A percentile compares a stretch with the other conserved stretches of the same genome.
Evolutionary conservation across 1,284 basidiomycete genomes (phyloP).

Genomic region (Irpex lacteus): DNA sequence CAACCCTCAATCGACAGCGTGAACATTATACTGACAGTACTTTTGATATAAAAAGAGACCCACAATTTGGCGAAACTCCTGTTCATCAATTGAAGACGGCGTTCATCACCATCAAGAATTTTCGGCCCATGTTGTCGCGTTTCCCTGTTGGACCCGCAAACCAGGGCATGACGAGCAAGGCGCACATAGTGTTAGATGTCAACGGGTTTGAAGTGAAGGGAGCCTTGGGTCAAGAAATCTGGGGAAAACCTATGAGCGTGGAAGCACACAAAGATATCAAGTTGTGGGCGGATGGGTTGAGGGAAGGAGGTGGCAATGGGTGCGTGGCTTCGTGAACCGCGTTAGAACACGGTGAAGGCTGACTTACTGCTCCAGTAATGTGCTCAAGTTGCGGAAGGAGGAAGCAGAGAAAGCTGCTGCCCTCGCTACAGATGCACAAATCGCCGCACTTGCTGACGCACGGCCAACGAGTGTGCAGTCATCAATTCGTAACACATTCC

Average conservation of each 20-base stretch:
- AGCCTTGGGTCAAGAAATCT: conserved; percentile 38
- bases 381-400: conserved; percentile 10
- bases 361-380: conserved; percentile 1
- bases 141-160: conserved; percentile 37
- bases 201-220: conserved; percentile 36
- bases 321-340: conserved; percentile 21
- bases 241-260: conserved; percentile 45
- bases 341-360: background rate
- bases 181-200: conserved; percentile 48
- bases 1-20: background rate
- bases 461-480: background rate
- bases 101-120: conserved; percentile 38
- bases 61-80: background rate
- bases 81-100: conserved; percentile 26
- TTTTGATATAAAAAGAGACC: background rate
- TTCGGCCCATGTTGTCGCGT: conserved; percentile 45
- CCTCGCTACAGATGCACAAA: background rate
- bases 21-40: background rate
- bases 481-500: background rate
- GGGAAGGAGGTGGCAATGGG: conserved; percentile 53
- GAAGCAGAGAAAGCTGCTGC: conserved; percentile 1
- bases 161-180: conserved; percentile 31
- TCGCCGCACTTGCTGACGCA: background rate
- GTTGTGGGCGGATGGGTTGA: conserved; percentile 50
- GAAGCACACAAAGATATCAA: conserved; percentile 36